Evolutionary conservation across 345 rosid genomes (phyloP).

Genomic region (Populus tremula): DNA sequence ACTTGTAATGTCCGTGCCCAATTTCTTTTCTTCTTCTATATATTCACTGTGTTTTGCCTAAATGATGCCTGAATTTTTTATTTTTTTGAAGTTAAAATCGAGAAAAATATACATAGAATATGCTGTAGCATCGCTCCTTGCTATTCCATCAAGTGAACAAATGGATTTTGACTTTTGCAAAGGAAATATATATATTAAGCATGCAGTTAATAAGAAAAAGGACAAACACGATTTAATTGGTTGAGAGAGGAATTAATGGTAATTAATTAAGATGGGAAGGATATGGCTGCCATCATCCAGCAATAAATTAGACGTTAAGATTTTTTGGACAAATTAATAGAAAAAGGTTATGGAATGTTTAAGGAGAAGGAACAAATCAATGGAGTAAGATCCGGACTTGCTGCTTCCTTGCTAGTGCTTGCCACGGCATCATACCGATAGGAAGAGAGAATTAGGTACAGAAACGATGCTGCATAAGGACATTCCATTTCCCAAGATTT

Average conservation of each 20-base stretch:
- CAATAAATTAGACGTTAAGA: background rate
- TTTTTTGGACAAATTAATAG: background rate
- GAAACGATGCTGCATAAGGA: background rate
- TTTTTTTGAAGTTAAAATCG: no score
- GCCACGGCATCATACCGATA: background rate
- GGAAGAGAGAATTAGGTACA: background rate
- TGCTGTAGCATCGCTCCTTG: no score
- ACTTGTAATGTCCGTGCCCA: no score
- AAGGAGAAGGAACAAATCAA: no score
- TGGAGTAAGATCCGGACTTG: background rate
- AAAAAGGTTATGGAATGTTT: background rate
- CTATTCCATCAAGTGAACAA: no score
- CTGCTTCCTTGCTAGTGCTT: background rate
- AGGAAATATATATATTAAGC: no score
- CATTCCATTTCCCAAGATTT: background rate
- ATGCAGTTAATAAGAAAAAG: no score
- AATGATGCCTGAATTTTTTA: no score
- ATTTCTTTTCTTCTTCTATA: background rate
- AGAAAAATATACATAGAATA: no score
- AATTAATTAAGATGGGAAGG: background rate
- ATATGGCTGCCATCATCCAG: background rate
- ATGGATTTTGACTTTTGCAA: no score
- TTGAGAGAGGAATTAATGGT: background rate
- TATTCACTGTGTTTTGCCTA: no score
- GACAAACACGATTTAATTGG: no score